Evolutionary conservation across 2,329 filamentous ascomycete species (phyloP).

Genomic region (Verticillium klebahnii): DNA sequence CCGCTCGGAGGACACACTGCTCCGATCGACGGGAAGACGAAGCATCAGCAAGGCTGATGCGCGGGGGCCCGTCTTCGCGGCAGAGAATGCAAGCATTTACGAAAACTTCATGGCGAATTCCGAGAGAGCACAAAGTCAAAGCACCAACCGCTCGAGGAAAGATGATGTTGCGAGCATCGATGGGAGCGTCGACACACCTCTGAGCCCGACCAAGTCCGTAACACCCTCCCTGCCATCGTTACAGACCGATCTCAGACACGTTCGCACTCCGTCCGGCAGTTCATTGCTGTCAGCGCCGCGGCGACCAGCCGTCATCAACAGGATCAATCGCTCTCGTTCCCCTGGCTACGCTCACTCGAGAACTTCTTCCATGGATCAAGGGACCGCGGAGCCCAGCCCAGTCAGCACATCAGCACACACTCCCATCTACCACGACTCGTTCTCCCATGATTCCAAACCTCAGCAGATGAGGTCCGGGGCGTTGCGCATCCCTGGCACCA

Average conservation of each 20-base stretch:
- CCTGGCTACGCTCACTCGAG: conserved; percentile 43
- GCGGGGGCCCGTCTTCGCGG: conserved; percentile 26
- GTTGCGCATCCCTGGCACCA: conserved; percentile 52
- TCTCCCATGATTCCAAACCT: conserved; percentile 40
- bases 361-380: conserved; percentile 55
- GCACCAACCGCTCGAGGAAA: conserved; percentile 24
- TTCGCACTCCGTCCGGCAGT: conserved; percentile 26
- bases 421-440: conserved; percentile 53
- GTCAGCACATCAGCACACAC: conserved; percentile 56
- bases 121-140: conserved; percentile 5
- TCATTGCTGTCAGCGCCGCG: conserved; percentile 34
- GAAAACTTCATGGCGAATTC: conserved; percentile 17
- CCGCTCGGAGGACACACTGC: conserved; percentile 38
- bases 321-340: conserved; percentile 44
- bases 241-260: conserved; percentile 25
- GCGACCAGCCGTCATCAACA: conserved; percentile 49
- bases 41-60: conserved; percentile 40
- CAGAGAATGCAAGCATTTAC: conserved; percentile 33
- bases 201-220: conserved; percentile 36
- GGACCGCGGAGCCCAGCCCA: conserved; percentile 51
- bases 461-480: conserved; percentile 40
- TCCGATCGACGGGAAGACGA: conserved; percentile 29
- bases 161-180: conserved; percentile 42
- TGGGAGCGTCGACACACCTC: conserved; percentile 36
- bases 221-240: conserved; percentile 25